phyloP scores from a whole-genome alignment of 2,329 filamentous ascomycete genomes.

The Pyrenochaeta sp. region DNA sequence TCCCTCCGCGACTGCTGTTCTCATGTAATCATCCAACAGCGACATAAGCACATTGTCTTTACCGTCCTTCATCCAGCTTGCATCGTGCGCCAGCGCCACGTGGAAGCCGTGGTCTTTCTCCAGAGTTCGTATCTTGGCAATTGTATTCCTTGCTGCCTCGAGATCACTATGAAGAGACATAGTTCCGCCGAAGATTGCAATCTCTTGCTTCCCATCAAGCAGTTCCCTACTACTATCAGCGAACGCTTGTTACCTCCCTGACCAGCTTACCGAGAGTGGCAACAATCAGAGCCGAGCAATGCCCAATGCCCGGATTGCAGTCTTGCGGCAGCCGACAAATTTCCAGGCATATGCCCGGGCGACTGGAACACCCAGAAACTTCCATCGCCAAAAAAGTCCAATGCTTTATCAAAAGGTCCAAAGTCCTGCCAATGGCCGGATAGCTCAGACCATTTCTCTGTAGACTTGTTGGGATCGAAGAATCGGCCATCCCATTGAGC shows the following conservation, averaged over 20 bases:
- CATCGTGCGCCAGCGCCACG: constrained; percentile 43
- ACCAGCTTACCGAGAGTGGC: constrained; percentile 38
- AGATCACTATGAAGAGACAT: constrained; percentile 41
- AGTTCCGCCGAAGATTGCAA: constrained; percentile 35
- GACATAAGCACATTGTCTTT: constrained; percentile 38
- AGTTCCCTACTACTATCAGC: constrained; percentile 30
- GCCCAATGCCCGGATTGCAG: constrained; percentile 39
- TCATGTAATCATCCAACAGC: constrained; percentile 38
- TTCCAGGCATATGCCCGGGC: constrained; percentile 50
- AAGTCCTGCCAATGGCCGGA: constrained; percentile 41
- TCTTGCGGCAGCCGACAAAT: constrained; percentile 48
- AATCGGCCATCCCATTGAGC: constrained; percentile 46
- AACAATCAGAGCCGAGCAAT: constrained; percentile 45
- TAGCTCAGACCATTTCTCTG: constrained; percentile 39
- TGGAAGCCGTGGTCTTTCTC: constrained; percentile 35
- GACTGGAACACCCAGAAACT: constrained; percentile 51
- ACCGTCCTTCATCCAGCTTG: constrained; percentile 37
- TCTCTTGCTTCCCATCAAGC: constrained; percentile 36
- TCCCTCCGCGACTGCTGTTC: constrained; percentile 26
- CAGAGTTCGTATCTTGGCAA: constrained; percentile 32
- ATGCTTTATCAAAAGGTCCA: constrained; percentile 46
- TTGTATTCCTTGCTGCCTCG: constrained; percentile 34
- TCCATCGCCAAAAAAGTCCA: constrained; percentile 52
- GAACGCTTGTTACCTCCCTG: background rate
- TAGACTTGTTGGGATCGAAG: constrained; percentile 41